A percentile compares a stretch with the other conserved stretches of the same genome.
Evolutionary conservation across 306 rosid genomes (phyloP).

Genomic region (Mucuna pruriens): DNA sequence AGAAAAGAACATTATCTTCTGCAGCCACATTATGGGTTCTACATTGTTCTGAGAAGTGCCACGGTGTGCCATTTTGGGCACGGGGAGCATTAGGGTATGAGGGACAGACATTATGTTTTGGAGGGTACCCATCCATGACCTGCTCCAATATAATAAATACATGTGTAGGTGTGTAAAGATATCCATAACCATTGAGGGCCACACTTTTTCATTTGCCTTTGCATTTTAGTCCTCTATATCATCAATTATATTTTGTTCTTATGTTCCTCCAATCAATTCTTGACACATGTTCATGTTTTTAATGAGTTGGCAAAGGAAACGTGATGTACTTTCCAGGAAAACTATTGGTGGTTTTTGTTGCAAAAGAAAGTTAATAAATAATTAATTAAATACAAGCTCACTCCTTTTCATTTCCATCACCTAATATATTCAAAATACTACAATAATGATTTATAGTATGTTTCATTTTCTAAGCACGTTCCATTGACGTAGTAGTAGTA

Average conservation of each 20-base stretch:
- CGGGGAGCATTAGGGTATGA: constrained; percentile 36
- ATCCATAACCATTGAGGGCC: constrained; percentile 10
- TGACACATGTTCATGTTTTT: constrained; percentile 25
- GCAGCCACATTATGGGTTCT: constrained; percentile 47
- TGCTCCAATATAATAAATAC: constrained; percentile 45
- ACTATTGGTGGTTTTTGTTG: constrained; percentile 31
- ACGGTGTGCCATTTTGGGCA: constrained; percentile 44
- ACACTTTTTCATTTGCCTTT: constrained; percentile 35
- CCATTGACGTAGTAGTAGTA: background rate
- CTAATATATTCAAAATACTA: background rate
- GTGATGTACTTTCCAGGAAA: constrained; percentile 12
- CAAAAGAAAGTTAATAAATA: background rate
- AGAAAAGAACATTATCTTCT: constrained; percentile 46
- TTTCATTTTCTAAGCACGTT: background rate
- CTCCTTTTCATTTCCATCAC: background rate
- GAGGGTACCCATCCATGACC: constrained; percentile 44
- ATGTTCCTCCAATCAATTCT: constrained; percentile 6
- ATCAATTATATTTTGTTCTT: constrained; percentile 40
- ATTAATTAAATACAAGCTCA: background rate
- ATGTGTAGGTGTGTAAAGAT: constrained; percentile 47
- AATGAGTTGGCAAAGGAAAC: constrained; percentile 16
- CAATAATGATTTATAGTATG: background rate
- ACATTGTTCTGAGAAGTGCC: constrained; percentile 50
- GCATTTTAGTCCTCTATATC: constrained; percentile 35
- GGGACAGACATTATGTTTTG: constrained; percentile 51